Base-by-base conservation (phyloP, 2,329 filamentous ascomycete genomes). In the Coniochaeta ligniaria region DNA sequence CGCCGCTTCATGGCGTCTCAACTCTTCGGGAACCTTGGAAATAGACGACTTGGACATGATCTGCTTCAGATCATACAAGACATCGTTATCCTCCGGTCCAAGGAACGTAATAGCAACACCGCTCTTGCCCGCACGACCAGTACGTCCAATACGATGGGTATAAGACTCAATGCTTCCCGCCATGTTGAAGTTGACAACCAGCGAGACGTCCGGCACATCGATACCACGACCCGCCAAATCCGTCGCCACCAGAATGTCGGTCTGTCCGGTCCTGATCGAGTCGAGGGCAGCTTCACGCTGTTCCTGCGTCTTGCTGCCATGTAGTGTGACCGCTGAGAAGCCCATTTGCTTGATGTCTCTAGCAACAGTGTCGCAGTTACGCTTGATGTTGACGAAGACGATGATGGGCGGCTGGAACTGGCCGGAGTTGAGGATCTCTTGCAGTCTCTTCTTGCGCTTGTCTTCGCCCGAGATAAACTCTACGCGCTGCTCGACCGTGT, bases 151-250 rank as follows among this genome's bases (percentile, higher is more conserved):
- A 78, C 95, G 88, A 80, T 99, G 95, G 2, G 94, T 98, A 74
- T 99, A 99, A 71, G 86, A 89, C 77, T 99, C 95, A 66, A 99
- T 98, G 67, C 82, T 92, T 14, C 79, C 87, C 0, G 95, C 90
- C 95, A 99, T 98, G 81, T 98, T 99, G 84, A 98, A 99, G 79
- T 99, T 99, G 73, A 99, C 83, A 61, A 99, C 95, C 62, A 99
- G 83, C 63, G 86, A 91, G 45, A 99, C 95, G 71, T 98, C 95
- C 0, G 90, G 87, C 4, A 99, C 93, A 75, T 99, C 95, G 73
- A 99, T 97, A 91, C 95, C 95, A 80, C 95, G 87, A 64, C 94
- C 95, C 1, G 95, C 95, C 61, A 99, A 80, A 76, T 99, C 95
- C 1, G 95, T 99, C 0, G 95, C 95, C 59, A 99, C 95, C 41